phyloP scores from a whole-genome alignment of 805 yeast genomes.

The Pichia manshurica region DNA sequence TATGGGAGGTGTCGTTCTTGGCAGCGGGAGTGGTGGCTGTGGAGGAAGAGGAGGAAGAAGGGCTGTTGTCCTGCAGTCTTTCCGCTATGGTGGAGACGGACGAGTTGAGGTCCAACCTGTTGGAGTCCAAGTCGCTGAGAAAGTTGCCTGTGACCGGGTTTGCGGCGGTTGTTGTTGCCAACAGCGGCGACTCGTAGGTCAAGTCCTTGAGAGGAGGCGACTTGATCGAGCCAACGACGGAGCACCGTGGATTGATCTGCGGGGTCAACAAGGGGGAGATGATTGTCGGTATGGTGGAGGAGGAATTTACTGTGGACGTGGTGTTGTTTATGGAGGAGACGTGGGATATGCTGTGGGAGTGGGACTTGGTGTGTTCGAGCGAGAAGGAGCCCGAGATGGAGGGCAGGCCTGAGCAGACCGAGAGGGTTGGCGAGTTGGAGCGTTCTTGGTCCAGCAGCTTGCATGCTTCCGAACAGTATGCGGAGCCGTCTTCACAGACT shows the following conservation, averaged over 20 bases:
- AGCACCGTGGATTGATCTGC: constrained; percentile 18
- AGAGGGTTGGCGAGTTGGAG: constrained; percentile 23
- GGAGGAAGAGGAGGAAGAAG: too few species aligned
- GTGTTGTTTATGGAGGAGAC: neutral
- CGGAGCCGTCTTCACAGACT: constrained; percentile 27
- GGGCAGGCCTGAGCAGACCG: constrained; percentile 17
- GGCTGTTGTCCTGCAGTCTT: neutral
- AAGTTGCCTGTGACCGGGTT: constrained; percentile 2
- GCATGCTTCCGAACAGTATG: constrained; percentile 31
- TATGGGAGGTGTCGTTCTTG: neutral
- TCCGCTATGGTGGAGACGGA: constrained; percentile 5
- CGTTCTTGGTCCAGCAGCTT: constrained; percentile 22
- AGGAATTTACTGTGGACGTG: neutral
- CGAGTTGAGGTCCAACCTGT: constrained; percentile 28
- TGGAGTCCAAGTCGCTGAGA: constrained; percentile 25
- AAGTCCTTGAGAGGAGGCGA: constrained; percentile 25
- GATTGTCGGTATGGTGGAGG: constrained; percentile 12
- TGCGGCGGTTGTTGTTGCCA: constrained; percentile 14
- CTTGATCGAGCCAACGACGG: constrained; percentile 14
- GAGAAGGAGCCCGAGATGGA: constrained; percentile 15
- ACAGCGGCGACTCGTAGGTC: constrained; percentile 30
- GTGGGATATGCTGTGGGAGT: neutral
- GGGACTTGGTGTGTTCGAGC: constrained; percentile 5
- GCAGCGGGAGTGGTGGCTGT: neutral
- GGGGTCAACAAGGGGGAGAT: constrained; percentile 31